A percentile compares a stretch with the other conserved stretches of the same genome.
phyloP scores from a whole-genome alignment of 2,329 filamentous ascomycete genomes.

The Alternaria arborescens region DNA sequence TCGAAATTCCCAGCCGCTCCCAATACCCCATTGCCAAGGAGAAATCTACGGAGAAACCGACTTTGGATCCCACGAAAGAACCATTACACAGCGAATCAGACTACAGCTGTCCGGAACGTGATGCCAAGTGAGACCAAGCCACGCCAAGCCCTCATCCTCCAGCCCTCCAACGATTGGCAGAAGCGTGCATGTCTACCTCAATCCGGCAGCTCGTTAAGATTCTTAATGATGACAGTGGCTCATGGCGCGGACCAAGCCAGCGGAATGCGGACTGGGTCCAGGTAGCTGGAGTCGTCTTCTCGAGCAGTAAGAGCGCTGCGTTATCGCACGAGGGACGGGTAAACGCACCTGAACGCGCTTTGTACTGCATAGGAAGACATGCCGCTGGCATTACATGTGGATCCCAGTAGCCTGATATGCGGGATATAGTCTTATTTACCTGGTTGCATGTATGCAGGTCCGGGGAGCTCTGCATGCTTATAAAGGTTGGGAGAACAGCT shows the following conservation, averaged over 20 bases:
- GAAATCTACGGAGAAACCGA: constrained; percentile 9
- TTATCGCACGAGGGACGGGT: constrained; percentile 41
- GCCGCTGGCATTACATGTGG: constrained; percentile 21
- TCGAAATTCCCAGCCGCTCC: constrained; percentile 9
- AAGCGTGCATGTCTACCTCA: constrained; percentile 25
- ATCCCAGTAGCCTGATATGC: constrained; percentile 20
- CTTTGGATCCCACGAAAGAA: background rate
- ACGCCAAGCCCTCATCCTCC: constrained; percentile 8
- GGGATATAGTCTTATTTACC: constrained; percentile 11
- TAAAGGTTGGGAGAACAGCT: constrained; percentile 37
- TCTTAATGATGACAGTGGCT: constrained; percentile 30
- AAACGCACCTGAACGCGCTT: constrained; percentile 19
- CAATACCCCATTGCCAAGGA: constrained; percentile 26
- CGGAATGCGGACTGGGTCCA: constrained; percentile 27
- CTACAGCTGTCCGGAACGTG: constrained; percentile 28
- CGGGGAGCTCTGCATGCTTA: constrained; percentile 36
- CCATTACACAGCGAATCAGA: constrained; percentile 27
- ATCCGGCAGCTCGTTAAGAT: constrained; percentile 38
- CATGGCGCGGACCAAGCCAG: constrained; percentile 28
- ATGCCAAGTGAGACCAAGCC: constrained; percentile 26
- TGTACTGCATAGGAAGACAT: constrained; percentile 21
- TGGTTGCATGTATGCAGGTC: constrained; percentile 32
- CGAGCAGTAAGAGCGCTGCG: constrained; percentile 42
- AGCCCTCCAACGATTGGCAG: constrained; percentile 15
- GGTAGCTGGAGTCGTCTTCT: constrained; percentile 29